phyloP scores from a whole-genome alignment of 371 early-diverging fungal genomes.

The Choanephora cucurbitarum region DNA sequence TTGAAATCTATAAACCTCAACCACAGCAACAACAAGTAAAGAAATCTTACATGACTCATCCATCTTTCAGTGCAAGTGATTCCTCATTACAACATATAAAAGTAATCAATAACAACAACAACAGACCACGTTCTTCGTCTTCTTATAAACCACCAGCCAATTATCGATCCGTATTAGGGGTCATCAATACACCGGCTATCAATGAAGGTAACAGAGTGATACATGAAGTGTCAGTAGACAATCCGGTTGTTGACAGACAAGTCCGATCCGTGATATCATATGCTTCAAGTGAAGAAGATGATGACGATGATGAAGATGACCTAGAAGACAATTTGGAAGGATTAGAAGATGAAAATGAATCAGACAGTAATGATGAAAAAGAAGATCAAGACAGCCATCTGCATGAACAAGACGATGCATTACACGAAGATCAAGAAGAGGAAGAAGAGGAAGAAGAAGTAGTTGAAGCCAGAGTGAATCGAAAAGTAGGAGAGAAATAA shows the following conservation, averaged over 20 bases:
- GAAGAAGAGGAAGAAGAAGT: conserved; percentile 26
- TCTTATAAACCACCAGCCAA: background rate
- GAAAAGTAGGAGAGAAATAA: conserved; percentile 33
- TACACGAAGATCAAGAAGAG: conserved; percentile 20
- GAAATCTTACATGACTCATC: conserved; percentile 5
- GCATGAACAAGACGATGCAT: background rate
- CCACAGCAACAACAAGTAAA: conserved; percentile 12
- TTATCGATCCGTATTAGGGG: conserved; percentile 23
- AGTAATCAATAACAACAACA: background rate
- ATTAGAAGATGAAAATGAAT: conserved; percentile 7
- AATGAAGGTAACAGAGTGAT: background rate
- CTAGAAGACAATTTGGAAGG: background rate
- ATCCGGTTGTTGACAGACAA: background rate
- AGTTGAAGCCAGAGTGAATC: conserved; percentile 48
- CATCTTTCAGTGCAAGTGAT: conserved; percentile 6
- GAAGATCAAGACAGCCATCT: conserved; percentile 1
- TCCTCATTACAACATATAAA: background rate
- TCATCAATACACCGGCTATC: conserved; percentile 14
- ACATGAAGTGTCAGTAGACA: background rate
- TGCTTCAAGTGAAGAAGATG: background rate
- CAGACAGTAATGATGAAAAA: conserved; percentile 9
- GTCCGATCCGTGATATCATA: background rate
- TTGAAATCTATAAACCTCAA: conserved; percentile 21
- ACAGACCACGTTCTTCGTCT: conserved; percentile 11
- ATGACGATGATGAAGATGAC: conserved; percentile 4